These are phyloP conservation scores for Xylaria palmicola DNA, from an alignment of 495 filamentous ascomycete species.

Conservation along the genomic window DNA sequence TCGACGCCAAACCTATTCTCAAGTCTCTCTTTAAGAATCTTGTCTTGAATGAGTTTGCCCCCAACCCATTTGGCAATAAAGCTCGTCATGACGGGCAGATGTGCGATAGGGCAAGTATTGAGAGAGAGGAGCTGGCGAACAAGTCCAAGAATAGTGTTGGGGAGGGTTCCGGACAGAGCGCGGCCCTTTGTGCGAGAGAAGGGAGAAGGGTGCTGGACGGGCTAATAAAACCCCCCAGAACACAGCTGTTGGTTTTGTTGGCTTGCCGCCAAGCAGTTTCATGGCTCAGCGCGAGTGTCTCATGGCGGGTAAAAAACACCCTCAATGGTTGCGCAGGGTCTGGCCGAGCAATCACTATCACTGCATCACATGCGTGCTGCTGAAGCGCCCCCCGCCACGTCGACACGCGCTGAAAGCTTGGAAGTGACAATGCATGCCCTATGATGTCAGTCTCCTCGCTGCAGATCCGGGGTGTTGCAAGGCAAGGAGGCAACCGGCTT, in stretches of 20 bases:
- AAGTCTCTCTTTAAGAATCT: slow-evolving; percentile 62
- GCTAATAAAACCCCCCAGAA: background rate
- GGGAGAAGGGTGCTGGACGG: background rate
- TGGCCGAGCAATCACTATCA: background rate
- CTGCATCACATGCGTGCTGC: too few relatives aligned
- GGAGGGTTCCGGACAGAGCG: background rate
- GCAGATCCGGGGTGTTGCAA: background rate
- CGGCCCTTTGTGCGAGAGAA: background rate
- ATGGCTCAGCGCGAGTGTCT: background rate
- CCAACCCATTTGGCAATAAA: slow-evolving; percentile 49
- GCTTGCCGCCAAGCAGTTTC: slow-evolving; percentile 6
- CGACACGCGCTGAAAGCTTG: background rate
- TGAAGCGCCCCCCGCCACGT: background rate
- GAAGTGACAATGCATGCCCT: background rate
- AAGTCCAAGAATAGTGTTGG: background rate
- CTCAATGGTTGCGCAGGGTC: background rate
- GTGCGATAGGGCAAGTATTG: slow-evolving; percentile 5
- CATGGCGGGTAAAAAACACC: background rate
- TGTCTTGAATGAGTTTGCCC: slow-evolving; percentile 60
- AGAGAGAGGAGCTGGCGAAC: background rate
- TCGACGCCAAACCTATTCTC: slow-evolving; percentile 68
- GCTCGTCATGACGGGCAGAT: slow-evolving; percentile 31
- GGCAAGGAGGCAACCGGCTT: background rate
- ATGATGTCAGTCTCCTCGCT: slow-evolving; percentile 3
- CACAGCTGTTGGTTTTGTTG: background rate